phyloP scores from a whole-genome alignment of 2,329 filamentous ascomycete genomes.

The Helotiales sp. region DNA sequence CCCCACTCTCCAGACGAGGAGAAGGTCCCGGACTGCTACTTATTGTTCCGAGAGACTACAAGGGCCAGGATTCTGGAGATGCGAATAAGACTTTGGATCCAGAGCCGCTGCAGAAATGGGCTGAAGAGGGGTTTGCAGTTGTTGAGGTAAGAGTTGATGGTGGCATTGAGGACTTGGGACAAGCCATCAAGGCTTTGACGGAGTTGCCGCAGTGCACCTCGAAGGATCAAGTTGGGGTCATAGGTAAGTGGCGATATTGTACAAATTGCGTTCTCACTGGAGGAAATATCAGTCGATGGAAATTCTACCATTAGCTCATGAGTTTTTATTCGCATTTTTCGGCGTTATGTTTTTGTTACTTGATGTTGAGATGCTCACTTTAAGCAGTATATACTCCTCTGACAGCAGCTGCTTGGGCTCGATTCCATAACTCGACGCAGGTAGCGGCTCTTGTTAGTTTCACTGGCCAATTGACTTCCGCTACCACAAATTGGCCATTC shows the following conservation, averaged over 20 bases:
- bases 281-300: no score
- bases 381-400: conserved; percentile 12
- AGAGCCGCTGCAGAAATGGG: conserved; percentile 46
- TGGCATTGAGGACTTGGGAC: background rate
- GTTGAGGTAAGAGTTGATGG: conserved; percentile 30
- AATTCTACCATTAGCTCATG: no score
- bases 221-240: conserved; percentile 19
- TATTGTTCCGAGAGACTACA: conserved; percentile 31
- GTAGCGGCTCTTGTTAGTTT: conserved; percentile 16
- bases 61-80: conserved; percentile 20
- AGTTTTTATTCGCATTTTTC: background rate
- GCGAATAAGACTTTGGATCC: conserved; percentile 30
- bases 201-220: conserved; percentile 19
- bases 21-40: conserved; percentile 45
- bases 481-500: background rate
- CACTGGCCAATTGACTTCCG: background rate
- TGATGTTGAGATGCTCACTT: background rate
- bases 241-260: conserved; percentile 16
- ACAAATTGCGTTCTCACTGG: no score
- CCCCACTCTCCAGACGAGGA: conserved; percentile 38
- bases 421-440: conserved; percentile 2
- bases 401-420: background rate
- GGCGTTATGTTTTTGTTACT: no score
- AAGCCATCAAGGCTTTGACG: conserved; percentile 18
- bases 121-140: conserved; percentile 46